phyloP scores from a whole-genome alignment of 2,329 filamentous ascomycete species.

The Diaporthe humulicola region DNA sequence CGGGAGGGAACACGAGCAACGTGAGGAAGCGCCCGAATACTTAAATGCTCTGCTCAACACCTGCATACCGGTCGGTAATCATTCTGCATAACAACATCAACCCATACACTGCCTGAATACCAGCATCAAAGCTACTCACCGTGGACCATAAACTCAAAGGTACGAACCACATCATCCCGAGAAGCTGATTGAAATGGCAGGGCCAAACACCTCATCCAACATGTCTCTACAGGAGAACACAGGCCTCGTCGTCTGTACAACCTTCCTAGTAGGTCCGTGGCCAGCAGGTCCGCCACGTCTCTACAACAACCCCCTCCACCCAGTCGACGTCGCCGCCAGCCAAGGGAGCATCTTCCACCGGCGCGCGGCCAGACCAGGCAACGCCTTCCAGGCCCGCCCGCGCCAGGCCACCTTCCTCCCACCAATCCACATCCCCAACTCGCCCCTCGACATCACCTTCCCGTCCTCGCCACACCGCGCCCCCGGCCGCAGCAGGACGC shows the following conservation, averaged over 20 bases:
- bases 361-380: background rate
- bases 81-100: background rate
- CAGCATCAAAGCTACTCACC: background rate
- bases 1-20: background rate
- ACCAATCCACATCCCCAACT: background rate
- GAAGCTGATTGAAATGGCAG: background rate
- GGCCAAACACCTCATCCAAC: background rate
- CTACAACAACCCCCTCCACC: background rate
- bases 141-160: background rate
- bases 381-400: background rate
- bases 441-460: no score
- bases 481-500: no score
- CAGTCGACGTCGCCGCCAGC: background rate
- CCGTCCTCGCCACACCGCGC: no score
- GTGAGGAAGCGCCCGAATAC: background rate
- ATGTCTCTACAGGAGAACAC: background rate
- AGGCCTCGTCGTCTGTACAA: background rate
- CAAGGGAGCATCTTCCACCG: background rate
- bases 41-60: background rate
- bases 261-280: background rate
- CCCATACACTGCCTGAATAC: background rate
- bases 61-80: accelerated
- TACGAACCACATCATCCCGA: background rate
- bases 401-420: background rate
- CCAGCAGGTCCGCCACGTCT: background rate